Percentiles rank a stretch among this genome's conserved stretches.
Evolutionary conservation across 2,329 filamentous ascomycete species (phyloP).

Genomic region (Fusarium aywerte): DNA sequence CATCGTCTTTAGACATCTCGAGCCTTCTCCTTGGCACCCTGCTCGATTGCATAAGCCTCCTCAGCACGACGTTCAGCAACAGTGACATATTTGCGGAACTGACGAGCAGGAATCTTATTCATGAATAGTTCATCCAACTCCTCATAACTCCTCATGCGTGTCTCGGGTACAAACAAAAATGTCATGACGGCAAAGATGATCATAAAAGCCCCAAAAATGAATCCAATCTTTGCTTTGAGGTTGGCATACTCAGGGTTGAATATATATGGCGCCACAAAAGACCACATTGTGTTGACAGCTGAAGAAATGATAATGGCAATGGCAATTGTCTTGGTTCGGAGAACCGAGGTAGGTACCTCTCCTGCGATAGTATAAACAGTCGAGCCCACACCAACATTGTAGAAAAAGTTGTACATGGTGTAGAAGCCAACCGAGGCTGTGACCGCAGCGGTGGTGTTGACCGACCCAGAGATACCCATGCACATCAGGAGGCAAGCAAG

Average conservation of each 20-base stretch:
- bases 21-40: background rate
- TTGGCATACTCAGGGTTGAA: conserved; percentile 50
- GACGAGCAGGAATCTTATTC: conserved; percentile 37
- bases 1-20: background rate
- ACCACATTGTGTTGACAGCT: conserved; percentile 55
- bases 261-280: conserved; percentile 60
- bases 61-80: conserved; percentile 41
- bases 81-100: conserved; percentile 42
- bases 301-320: conserved; percentile 57
- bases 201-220: conserved; percentile 54
- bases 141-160: conserved; percentile 42
- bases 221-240: conserved; percentile 55
- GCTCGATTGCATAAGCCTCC: conserved; percentile 39
- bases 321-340: conserved; percentile 57
- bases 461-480: conserved; percentile 46
- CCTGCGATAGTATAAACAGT: conserved; percentile 56
- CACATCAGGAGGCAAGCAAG: conserved; percentile 42
- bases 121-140: conserved; percentile 48
- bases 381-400: conserved; percentile 56
- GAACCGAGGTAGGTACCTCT: conserved; percentile 57
- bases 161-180: conserved; percentile 63
- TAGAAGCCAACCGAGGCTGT: conserved; percentile 50
- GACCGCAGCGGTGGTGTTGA: conserved; percentile 39
- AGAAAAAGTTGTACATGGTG: conserved; percentile 54
- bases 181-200: conserved; percentile 51